phyloP scores from a whole-genome alignment of 805 yeast genomes.

The Candida gorgasii region DNA sequence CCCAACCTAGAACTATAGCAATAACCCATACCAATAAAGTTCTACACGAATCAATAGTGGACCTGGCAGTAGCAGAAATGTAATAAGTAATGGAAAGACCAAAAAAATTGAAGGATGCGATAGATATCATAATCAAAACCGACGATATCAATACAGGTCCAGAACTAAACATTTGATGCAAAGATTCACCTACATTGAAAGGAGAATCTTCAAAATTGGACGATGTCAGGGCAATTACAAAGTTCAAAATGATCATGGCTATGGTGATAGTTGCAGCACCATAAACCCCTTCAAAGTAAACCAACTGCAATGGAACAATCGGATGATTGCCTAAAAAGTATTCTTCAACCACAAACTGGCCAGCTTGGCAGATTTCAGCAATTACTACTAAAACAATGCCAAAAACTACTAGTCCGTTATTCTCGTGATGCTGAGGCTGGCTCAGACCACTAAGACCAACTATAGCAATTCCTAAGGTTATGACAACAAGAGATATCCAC shows the following conservation, averaged over 20 bases:
- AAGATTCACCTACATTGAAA: conserved; percentile 56
- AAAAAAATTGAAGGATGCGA: conserved; percentile 69
- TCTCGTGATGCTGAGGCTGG: conserved; percentile 11
- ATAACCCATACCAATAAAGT: conserved; percentile 75
- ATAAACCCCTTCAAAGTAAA: conserved; percentile 73
- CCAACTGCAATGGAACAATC: conserved; percentile 62
- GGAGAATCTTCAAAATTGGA: conserved; percentile 45
- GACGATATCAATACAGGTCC: conserved; percentile 51
- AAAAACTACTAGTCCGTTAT: conserved; percentile 34
- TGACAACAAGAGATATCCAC: conserved; percentile 67
- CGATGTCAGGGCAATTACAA: conserved; percentile 36
- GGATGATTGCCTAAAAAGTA: conserved; percentile 55
- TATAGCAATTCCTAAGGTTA: conserved; percentile 65
- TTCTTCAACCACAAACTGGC: conserved; percentile 79
- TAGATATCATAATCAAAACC: conserved; percentile 66
- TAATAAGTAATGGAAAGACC: conserved; percentile 68
- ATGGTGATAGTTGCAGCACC: conserved; percentile 51
- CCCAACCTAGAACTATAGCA: conserved; percentile 75
- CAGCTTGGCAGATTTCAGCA: conserved; percentile 69
- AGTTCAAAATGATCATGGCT: conserved; percentile 46
- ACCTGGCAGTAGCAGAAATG: conserved; percentile 73
- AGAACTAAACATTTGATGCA: conserved; percentile 48
- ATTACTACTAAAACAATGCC: conserved; percentile 61
- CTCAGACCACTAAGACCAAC: conserved; percentile 72
- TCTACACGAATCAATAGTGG: conserved; percentile 77